These are phyloP conservation scores for Circinella minor DNA, from an alignment of 371 early-diverging fungal genomes.

Conservation along the genomic window DNA sequence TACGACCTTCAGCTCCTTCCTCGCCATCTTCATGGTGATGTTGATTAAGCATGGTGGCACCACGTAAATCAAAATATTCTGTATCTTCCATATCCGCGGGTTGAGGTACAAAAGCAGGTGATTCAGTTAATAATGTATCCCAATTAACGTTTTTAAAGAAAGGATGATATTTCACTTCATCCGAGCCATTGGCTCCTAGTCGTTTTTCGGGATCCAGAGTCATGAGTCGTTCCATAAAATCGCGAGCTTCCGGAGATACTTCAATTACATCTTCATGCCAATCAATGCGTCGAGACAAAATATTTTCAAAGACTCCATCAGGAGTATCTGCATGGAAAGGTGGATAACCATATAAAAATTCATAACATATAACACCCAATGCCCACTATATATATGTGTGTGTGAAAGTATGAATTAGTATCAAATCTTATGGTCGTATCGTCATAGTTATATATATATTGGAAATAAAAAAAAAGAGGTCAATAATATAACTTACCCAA, in stretches of 20 bases:
- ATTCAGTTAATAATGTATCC: conserved; percentile 68
- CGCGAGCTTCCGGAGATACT: conserved; percentile 81
- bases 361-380: conserved; percentile 88
- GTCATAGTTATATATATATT: neutral
- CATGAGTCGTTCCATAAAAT: conserved; percentile 87
- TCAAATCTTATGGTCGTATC: neutral
- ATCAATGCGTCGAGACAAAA: conserved; percentile 73
- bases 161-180: conserved; percentile 70
- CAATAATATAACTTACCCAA: conserved; percentile 67
- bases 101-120: conserved; percentile 88
- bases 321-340: conserved; percentile 88
- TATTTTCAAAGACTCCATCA: conserved; percentile 86
- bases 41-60: conserved; percentile 65
- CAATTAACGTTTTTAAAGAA: conserved; percentile 72
- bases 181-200: conserved; percentile 74
- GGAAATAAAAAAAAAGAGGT: neutral
- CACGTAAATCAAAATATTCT: conserved; percentile 92
- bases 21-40: no score
- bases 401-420: neutral
- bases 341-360: conserved; percentile 86
- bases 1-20: conserved; percentile 30
- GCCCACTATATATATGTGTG: conserved; percentile 71
- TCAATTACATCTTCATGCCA: conserved; percentile 73
- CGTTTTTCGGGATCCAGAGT: conserved; percentile 74
- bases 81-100: conserved; percentile 84